Evolutionary conservation across 2,329 filamentous ascomycete genomes (phyloP).

Genomic region (Xylariaceae sp.): DNA sequence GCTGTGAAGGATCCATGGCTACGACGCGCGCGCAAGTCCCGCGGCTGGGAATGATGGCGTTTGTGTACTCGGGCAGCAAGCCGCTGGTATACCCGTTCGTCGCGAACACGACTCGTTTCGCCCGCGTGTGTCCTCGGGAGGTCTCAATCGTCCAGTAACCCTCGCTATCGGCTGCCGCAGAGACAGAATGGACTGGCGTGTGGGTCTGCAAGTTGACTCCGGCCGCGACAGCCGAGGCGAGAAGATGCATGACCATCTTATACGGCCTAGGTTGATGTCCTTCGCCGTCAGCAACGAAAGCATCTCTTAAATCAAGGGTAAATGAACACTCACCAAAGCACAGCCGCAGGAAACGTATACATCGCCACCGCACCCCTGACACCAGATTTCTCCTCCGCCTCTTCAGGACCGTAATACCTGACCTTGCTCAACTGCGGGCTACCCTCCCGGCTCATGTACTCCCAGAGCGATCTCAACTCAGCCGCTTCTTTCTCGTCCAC

Average conservation of each 20-base stretch:
- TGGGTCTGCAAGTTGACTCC: slow-evolving; percentile 27
- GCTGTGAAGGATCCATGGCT: slow-evolving; percentile 3
- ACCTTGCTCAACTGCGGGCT: slow-evolving; percentile 22
- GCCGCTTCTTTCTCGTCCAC: slow-evolving; percentile 27
- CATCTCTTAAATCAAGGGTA: not conserved
- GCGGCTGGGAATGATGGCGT: slow-evolving; percentile 57
- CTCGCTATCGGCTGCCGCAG: slow-evolving; percentile 16
- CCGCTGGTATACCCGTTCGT: slow-evolving; percentile 64
- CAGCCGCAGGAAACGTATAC: slow-evolving; percentile 27
- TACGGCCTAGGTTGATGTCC: slow-evolving; percentile 22
- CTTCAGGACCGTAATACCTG: slow-evolving; percentile 16
- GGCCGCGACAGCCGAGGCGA: slow-evolving; percentile 13
- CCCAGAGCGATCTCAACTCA: slow-evolving; percentile 26
- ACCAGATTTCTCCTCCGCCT: slow-evolving; percentile 25
- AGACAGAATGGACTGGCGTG: slow-evolving; percentile 22
- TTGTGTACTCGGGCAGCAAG: slow-evolving; percentile 52
- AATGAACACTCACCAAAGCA: slow-evolving; percentile 21
- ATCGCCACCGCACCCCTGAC: slow-evolving; percentile 31
- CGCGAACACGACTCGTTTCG: slow-evolving; percentile 55
- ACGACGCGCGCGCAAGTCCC: slow-evolving; percentile 32
- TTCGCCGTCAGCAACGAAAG: not conserved
- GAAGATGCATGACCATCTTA: slow-evolving; percentile 26
- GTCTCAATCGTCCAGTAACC: slow-evolving; percentile 46
- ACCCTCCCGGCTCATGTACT: slow-evolving; percentile 21
- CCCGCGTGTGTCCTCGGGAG: slow-evolving; percentile 45